Conservation (phyloP, 2,329 filamentous ascomycete genomes). For the Neofusicoccum cordaticola region DNA sequence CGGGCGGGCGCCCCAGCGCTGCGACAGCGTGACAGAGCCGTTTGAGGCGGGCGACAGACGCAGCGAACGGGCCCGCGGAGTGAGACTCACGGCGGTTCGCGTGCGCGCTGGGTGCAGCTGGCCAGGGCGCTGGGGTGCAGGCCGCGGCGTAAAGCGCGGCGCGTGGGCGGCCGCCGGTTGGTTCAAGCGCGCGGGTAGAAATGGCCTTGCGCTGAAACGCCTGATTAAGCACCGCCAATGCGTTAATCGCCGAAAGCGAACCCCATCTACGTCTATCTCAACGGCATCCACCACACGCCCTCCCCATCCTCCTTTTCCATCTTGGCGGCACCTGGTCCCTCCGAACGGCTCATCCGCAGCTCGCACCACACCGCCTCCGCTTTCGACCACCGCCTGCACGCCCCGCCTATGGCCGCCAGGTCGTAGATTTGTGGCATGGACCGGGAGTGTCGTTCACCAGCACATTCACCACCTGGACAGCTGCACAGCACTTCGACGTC, state of each 20-base stretch:
- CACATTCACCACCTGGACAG: conserved; percentile 17
- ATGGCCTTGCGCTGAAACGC: not conserved
- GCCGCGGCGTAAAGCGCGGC: not conserved
- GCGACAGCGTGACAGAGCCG: not conserved
- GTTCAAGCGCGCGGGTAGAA: not conserved
- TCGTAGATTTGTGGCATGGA: conserved; percentile 28
- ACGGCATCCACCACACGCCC: conserved; percentile 1
- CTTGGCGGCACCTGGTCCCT: not conserved
- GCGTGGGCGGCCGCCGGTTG: not conserved
- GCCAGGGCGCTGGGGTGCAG: not conserved
- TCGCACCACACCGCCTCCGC: conserved; percentile 10
- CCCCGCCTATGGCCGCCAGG: conserved; percentile 36
- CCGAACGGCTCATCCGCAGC: not conserved
- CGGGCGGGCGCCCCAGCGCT: not conserved
- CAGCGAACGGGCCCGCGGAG: not conserved
- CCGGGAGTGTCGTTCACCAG: conserved; percentile 23
- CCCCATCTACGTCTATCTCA: conserved; percentile 16
- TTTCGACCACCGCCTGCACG: conserved; percentile 29
- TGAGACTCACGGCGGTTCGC: not conserved
- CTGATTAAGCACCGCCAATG: conserved; percentile 10
- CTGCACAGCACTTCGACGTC: conserved; percentile 21
- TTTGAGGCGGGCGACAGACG: not conserved
- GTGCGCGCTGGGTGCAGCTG: not conserved
- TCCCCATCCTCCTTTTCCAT: conserved; percentile 16
- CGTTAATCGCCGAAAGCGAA: conserved; percentile 15